Evolutionary conservation across 345 rosid species (phyloP).

Genomic region (Heritiera littoralis): DNA sequence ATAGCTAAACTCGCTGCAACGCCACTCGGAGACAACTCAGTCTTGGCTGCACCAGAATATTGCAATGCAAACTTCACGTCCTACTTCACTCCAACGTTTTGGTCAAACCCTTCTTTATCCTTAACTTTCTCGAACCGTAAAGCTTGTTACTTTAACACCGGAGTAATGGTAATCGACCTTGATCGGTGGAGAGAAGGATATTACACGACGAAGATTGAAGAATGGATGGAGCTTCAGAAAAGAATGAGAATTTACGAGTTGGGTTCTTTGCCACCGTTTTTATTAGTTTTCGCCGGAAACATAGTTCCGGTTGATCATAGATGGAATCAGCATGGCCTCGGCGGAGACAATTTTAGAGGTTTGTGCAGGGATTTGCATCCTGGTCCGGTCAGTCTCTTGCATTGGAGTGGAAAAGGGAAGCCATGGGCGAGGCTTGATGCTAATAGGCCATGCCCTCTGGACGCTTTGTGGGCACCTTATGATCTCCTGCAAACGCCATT

Average conservation of each 20-base stretch:
- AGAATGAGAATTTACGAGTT: slow-evolving; percentile 70
- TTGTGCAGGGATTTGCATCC: slow-evolving; percentile 59
- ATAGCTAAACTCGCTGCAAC: slow-evolving; percentile 72
- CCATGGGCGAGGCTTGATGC: slow-evolving; percentile 70
- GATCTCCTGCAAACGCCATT: slow-evolving; percentile 61
- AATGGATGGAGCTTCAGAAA: slow-evolving; percentile 86
- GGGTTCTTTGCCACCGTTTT: slow-evolving; percentile 79
- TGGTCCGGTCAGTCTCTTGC: slow-evolving; percentile 60
- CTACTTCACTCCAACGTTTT: slow-evolving; percentile 67
- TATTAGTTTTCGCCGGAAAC: slow-evolving; percentile 68
- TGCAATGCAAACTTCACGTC: slow-evolving; percentile 92
- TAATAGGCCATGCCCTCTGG: slow-evolving; percentile 60
- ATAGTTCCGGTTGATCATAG: slow-evolving; percentile 71
- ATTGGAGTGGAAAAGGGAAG: slow-evolving; percentile 77
- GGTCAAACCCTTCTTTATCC: slow-evolving; percentile 71
- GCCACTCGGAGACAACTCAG: slow-evolving; percentile 48
- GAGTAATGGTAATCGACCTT: slow-evolving; percentile 91
- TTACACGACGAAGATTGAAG: slow-evolving; percentile 70
- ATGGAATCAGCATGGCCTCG: slow-evolving; percentile 82
- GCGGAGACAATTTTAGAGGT: slow-evolving; percentile 59
- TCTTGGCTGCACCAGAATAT: slow-evolving; percentile 90
- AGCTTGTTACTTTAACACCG: slow-evolving; percentile 80
- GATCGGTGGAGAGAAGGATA: slow-evolving; percentile 74
- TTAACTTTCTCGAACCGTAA: slow-evolving; percentile 59
- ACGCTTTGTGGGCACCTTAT: slow-evolving; percentile 62